Evolutionary conservation across 345 rosid species (phyloP).

Genomic region (Syzygium oleosum): DNA sequence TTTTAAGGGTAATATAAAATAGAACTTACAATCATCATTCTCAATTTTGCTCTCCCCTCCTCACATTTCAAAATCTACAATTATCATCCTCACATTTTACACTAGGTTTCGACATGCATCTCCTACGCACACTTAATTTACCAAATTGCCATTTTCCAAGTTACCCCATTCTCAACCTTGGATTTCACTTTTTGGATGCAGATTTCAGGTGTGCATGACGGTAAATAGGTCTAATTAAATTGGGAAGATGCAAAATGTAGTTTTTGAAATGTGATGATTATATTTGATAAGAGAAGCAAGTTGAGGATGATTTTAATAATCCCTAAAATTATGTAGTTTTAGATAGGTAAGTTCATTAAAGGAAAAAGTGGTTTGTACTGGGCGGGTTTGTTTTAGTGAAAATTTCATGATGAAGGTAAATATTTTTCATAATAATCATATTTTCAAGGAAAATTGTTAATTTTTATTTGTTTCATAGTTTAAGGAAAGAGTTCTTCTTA

Average conservation of each 20-base stretch:
- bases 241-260: not conserved
- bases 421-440: too few species aligned
- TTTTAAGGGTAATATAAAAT: too few species aligned
- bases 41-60: not conserved
- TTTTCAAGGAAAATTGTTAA: not conserved
- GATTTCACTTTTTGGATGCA: not conserved
- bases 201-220: not conserved
- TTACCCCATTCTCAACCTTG: not conserved
- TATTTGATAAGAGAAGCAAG: not conserved
- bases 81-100: not conserved
- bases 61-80: not conserved
- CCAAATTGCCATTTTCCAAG: not conserved
- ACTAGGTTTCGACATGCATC: not conserved
- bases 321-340: not conserved
- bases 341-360: too few species aligned
- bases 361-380: too few species aligned
- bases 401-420: not conserved
- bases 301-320: not conserved
- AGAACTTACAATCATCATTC: not conserved
- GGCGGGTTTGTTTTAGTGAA: too few species aligned
- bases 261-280: not conserved
- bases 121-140: not conserved
- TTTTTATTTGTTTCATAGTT: too few species aligned
- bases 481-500: not conserved
- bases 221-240: not conserved